Evolutionary conservation across 1,139 yeast species (phyloP), one percentile per base, ranked within the genome.

Genomic region (Zhuliangozyma blackwelliae): DNA sequence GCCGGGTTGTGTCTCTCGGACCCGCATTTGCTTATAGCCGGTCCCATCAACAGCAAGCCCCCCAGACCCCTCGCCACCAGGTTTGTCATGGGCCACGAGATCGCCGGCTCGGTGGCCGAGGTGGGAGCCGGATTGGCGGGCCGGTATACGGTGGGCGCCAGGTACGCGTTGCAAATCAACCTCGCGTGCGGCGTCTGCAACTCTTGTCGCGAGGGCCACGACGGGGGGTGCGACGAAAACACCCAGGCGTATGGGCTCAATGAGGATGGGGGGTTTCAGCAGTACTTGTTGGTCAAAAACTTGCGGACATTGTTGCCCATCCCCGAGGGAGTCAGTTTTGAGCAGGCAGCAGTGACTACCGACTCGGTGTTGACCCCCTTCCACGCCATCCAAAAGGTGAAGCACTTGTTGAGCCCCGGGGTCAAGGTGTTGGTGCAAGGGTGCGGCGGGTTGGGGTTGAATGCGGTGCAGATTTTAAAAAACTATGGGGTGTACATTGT

Each of bases 1-100:
- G 75, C 75, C 1, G 80, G 81, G 2, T 58, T 75, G 41, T 75
- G 80, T 51, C 66, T 63, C 46, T 68, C 77, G 39, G 81, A 75
- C 48, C 59, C 72, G 16, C 77, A 73, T 46, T 57, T 72, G 19
- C 51, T 74, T 22, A 48, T 55, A 25, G 68, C 65, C 8, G 49
- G 49, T 5, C 51, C 51, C 12, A 35, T 47, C 11, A 35, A 29
- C 20, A 37, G 38, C 10, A 46, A 55, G 37, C 51, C 53, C n/a
- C 43, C 41, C 7, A 11, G 25, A 26, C 38, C 30, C 31, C 35
- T 26, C 34, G 46, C 29, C 52, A 65, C 36, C 46, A 55, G 57
- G 32, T 72, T 68, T 46, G 64, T 74, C 19, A 68, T 76, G 72
- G 82, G 82, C 20, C 82, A 76, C 52, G 82, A 77, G 51, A 68